Evolutionary conservation across 176 grass and related monocot species (phyloP), one percentile per base, ranked within the genome.

Genomic region (Aegilops tauschii): DNA sequence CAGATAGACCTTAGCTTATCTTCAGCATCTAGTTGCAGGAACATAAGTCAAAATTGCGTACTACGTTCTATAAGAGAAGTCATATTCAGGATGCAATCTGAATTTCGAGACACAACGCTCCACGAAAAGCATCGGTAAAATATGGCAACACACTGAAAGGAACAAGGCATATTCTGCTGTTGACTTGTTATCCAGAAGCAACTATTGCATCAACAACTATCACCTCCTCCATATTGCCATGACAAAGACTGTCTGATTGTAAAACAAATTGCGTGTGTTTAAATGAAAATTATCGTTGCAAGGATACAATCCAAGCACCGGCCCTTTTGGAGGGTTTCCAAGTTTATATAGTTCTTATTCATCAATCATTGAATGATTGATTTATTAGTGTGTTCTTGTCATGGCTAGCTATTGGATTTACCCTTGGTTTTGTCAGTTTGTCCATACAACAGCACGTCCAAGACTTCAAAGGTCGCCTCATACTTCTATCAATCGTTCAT

Each of bases 371-470:
- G 42, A 12, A 75, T 9, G 25, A 83, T 18, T 83, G 54, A 83
- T 78, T 42, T 42, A 42, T 45, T 78, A 86, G 80, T 87, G 56
- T 87, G 73, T 90, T 56, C 65, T 78, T 83, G 40, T 71, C 75
- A 66, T 77, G 50, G 56, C 36, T 3, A 20, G 6, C 50, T 18
- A 62, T 67, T 82, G 45, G 25, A 58, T n/a, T 29, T 45, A 85
- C 20, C 4, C 13, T 76, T 32, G 39, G 27, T 32, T 32, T 59
- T 21, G 65, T 83, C 71, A 44, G 25, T 32, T 80, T 73, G 42
- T 83, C 80, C 70, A 39, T 44, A 79, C 25, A 44, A 25, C 64
- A 86, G 36, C 49, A 78, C 4, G 65, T 80, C 25, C 34, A 58
- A 34, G 9, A 61, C 50, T 66, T 67, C 11, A 34, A 79, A 66